Percentiles rank a stretch among this genome's conserved stretches.
phyloP scores from a whole-genome alignment of 2,329 filamentous ascomycete species.

The Xenosphaeropsis pyriputrescens region DNA sequence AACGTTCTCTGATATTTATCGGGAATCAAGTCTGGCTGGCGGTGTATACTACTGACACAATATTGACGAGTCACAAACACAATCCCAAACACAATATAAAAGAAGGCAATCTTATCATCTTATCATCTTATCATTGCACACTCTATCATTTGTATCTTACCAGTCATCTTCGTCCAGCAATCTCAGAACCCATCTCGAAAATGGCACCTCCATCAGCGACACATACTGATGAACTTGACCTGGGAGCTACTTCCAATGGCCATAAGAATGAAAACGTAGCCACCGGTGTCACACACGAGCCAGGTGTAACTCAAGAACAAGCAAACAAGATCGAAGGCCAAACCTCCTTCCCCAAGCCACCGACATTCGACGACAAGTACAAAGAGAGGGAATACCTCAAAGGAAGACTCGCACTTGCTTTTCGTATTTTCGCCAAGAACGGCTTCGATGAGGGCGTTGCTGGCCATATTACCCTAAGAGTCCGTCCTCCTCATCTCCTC shows the following conservation, averaged over 20 bases:
- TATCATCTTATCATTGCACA: no score
- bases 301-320: neutral
- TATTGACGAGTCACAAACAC: no score
- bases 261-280: neutral
- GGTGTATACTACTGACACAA: no score
- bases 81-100: no score
- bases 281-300: neutral
- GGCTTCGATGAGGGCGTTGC: constrained; percentile 30
- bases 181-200: no score
- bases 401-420: constrained; percentile 29
- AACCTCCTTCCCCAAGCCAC: constrained; percentile 1
- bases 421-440: constrained; percentile 29
- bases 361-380: constrained; percentile 16
- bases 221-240: neutral
- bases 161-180: no score
- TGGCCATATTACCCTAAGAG: constrained; percentile 27
- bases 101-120: no score
- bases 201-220: constrained; percentile 1
- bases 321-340: neutral
- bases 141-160: no score
- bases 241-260: neutral
- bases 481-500: constrained; percentile 6
- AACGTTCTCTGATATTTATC: no score
- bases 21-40: no score
- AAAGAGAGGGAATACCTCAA: constrained; percentile 21